These are phyloP conservation scores for Nigrospora sphaerica DNA, from an alignment of 2,329 filamentous ascomycete genomes.

Conservation along the genomic window DNA sequence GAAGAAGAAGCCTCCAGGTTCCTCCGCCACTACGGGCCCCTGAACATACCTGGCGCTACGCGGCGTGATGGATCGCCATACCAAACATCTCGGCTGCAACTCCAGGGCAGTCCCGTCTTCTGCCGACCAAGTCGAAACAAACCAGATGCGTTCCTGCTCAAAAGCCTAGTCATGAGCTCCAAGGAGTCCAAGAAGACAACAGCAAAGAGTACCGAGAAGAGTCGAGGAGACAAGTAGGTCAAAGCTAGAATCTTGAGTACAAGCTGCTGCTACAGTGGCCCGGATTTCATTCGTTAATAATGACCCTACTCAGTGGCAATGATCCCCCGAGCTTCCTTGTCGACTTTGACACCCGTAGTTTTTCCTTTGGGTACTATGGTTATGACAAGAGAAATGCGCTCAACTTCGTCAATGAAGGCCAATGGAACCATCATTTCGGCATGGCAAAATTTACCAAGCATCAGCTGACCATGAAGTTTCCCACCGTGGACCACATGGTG, in stretches of 20 bases:
- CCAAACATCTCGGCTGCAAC: conserved; percentile 14
- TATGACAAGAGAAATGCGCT: conserved; percentile 27
- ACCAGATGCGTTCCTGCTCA: conserved; percentile 26
- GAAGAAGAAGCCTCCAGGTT: conserved; percentile 32
- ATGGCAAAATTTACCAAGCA: conserved; percentile 34
- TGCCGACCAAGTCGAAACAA: conserved; percentile 28
- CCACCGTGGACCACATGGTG: conserved; percentile 7
- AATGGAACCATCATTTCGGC: conserved; percentile 27
- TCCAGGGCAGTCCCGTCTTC: conserved; percentile 19
- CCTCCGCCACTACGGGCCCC: conserved; percentile 19
- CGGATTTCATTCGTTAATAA: neutral
- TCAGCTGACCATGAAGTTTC: conserved; percentile 31
- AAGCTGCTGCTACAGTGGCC: neutral
- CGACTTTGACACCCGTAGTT: conserved; percentile 9
- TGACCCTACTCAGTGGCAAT: neutral
- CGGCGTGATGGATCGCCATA: conserved; percentile 2
- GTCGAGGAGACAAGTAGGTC: conserved; percentile 6
- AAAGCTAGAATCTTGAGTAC: neutral
- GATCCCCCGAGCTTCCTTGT: conserved; percentile 7
- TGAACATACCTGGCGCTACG: neutral
- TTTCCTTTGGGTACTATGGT: conserved; percentile 42
- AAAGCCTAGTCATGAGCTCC: conserved; percentile 22
- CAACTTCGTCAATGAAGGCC: conserved; percentile 35
- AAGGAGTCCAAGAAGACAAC: conserved; percentile 16
- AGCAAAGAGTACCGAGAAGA: conserved; percentile 12